Conservation (phyloP, 2,329 filamentous ascomycete genomes). For the Trichoderma aggressivum region DNA sequence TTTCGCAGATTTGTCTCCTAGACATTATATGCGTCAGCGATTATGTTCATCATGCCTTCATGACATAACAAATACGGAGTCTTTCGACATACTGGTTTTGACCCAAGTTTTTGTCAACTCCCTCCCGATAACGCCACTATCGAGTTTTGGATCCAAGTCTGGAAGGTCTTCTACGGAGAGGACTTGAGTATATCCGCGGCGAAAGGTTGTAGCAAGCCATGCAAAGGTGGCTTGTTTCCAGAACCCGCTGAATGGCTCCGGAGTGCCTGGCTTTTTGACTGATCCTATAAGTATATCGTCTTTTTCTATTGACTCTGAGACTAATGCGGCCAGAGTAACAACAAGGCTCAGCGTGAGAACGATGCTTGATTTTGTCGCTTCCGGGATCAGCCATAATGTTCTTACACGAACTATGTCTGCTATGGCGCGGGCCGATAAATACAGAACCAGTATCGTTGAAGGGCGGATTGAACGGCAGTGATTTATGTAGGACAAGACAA, state of each 20-base stretch:
- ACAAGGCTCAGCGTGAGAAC: background rate
- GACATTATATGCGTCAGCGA: background rate
- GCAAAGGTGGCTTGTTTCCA: background rate
- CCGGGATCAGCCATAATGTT: background rate
- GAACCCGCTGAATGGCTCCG: background rate
- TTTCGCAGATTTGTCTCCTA: background rate
- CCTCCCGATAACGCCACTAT: background rate
- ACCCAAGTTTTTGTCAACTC: background rate
- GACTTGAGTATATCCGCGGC: background rate
- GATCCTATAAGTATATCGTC: background rate
- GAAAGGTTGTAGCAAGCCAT: background rate
- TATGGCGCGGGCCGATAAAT: background rate
- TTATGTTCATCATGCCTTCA: background rate
- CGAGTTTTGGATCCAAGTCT: background rate
- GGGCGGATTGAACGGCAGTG: background rate
- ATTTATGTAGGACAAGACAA: background rate
- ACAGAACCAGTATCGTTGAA: background rate
- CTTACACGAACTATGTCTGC: background rate
- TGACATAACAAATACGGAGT: background rate
- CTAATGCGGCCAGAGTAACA: background rate
- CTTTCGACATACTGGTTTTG: background rate
- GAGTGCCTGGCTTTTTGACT: background rate
- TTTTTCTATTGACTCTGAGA: background rate
- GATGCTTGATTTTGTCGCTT: background rate
- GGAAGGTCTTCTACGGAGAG: background rate